These are phyloP conservation scores for Malus asiatica DNA, from an alignment of 306 rosid genomes.

Conservation along the genomic window DNA sequence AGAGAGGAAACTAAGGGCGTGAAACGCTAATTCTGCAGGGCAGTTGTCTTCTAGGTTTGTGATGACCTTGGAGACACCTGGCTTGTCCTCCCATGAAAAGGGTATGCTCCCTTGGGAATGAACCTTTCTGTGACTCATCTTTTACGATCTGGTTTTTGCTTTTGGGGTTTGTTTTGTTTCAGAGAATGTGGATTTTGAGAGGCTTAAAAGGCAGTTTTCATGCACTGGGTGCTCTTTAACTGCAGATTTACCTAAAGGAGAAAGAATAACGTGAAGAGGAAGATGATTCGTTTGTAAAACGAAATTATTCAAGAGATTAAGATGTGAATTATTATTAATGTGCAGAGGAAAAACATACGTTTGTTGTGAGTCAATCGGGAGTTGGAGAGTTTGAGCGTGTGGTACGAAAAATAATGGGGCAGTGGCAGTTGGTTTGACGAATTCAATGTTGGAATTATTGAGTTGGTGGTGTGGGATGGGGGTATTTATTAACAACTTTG, in stretches of 20 bases:
- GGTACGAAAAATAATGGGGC: neutral
- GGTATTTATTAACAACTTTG: slow-evolving; percentile 9
- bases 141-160: neutral
- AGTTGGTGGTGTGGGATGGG: neutral
- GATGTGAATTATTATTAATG: neutral
- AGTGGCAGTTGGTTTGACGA: neutral
- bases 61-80: slow-evolving; percentile 58
- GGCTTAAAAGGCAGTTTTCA: slow-evolving; percentile 28
- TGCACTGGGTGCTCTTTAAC: slow-evolving; percentile 37
- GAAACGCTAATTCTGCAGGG: slow-evolving; percentile 12
- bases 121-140: slow-evolving; percentile 58
- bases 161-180: neutral
- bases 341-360: neutral
- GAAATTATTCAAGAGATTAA: slow-evolving; percentile 6
- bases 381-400: neutral
- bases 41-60: slow-evolving; percentile 8
- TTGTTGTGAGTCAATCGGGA: neutral
- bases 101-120: slow-evolving; percentile 82
- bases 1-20: slow-evolving; percentile 2
- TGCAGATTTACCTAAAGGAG: slow-evolving; percentile 26
- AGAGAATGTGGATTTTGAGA: slow-evolving; percentile 1
- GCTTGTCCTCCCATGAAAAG: slow-evolving; percentile 81
- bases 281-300: slow-evolving; percentile 33
- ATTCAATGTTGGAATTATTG: neutral
- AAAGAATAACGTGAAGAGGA: slow-evolving; percentile 52